phyloP scores from a whole-genome alignment of 495 filamentous ascomycete species.

The Lasiosphaeria hispida region DNA sequence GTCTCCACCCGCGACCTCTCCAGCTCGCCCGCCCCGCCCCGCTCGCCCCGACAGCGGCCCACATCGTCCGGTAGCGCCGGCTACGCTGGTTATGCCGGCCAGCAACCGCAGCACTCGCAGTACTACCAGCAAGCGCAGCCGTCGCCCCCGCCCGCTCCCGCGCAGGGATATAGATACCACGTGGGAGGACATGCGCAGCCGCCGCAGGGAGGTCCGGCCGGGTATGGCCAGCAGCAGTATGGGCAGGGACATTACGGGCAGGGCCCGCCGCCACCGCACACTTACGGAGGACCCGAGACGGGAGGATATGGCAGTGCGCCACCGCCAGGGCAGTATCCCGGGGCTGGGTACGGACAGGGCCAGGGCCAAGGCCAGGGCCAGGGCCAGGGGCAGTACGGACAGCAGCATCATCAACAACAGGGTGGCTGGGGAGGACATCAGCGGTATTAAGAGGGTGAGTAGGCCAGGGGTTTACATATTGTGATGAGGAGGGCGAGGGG shows the following conservation, averaged over 20 bases:
- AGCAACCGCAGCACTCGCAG: not conserved
- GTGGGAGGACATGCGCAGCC: not conserved
- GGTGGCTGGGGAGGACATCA: constrained; percentile 16
- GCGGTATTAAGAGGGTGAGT: constrained; percentile 12
- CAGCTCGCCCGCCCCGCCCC: constrained; percentile 10
- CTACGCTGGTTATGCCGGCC: not conserved
- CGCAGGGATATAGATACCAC: constrained; percentile 6
- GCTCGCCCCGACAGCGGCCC: not conserved
- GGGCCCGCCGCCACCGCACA: not conserved
- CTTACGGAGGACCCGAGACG: too few relatives aligned
- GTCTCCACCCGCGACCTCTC: constrained; percentile 30
- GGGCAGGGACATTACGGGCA: not conserved
- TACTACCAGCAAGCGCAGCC: not conserved
- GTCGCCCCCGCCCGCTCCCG: too few relatives aligned
- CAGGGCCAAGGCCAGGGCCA: not conserved
- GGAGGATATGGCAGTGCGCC: not conserved
- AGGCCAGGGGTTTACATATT: too few relatives aligned
- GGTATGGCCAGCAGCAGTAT: constrained; percentile 6
- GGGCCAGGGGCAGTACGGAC: constrained; percentile 11
- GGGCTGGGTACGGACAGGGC: not conserved
- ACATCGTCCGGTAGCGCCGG: constrained; percentile 3
- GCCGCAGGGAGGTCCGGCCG: not conserved
- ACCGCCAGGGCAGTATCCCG: not conserved
- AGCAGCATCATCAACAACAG: constrained; percentile 7
- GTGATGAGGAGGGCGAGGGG: too few relatives aligned